Evolutionary conservation across 2,329 filamentous ascomycete genomes (phyloP), one percentile per base, ranked within the genome.

Genomic region (Colletotrichum noveboracense): DNA sequence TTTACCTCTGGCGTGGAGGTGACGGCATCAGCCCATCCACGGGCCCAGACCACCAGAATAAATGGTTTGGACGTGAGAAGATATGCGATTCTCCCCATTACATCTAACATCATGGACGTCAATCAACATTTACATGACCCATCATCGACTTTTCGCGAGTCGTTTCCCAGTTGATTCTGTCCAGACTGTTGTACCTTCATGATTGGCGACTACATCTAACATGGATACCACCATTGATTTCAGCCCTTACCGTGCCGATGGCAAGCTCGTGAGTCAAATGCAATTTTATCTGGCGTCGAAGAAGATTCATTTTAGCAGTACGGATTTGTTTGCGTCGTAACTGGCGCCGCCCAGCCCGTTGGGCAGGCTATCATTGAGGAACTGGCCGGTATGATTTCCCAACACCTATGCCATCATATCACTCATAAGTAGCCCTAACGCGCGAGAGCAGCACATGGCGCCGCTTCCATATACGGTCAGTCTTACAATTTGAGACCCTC

Each of bases 311-410:
- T 34, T 24, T 30, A n/a, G 13, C 77, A 91, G 87, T 91, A 93
- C 82, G 91, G 91, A 58, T 93, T 93, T 78, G 89, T 93, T 24
- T 93, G 91, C 78, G 88, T 93, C 16, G 91, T 93, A 7, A 92
- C 91, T 1, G 91, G 91, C 16, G 90, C 91, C 28, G 89, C 89
- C 1, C 90, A 92, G 79, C 89, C 91, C 3, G 87, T 93, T 16
- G 91, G 91, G 10, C 87, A 87, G 78, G 91, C 91, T 30, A 92
- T 93, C 71, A 88, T 91, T 21, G 82, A 86, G 56, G 91, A 93
- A 80, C 84, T 93, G 52, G 91, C 91, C 77, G 87, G 90, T 90
- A 78, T 36, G 77, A 56, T 66, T 26, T 48, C 30, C 18, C 34
- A 8, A 32, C 18, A 62, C 26, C 18, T 18, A 21, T n/a, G 14